phyloP scores from a whole-genome alignment of 768 basidiomycete genomes.

The Pholiota microspora region DNA sequence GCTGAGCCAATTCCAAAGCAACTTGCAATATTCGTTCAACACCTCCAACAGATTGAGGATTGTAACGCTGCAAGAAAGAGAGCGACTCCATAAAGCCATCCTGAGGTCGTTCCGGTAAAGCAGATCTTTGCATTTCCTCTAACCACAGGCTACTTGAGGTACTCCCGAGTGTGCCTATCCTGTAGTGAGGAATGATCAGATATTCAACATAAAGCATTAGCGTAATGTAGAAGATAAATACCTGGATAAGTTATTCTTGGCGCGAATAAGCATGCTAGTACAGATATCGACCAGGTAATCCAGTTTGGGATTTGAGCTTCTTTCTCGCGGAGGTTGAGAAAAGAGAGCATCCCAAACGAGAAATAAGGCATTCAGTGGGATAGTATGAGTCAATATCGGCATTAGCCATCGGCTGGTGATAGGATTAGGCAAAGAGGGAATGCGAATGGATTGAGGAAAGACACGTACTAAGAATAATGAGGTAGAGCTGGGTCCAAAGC shows the following conservation, averaged over 20 bases:
- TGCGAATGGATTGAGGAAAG: background rate
- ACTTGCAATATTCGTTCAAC: constrained; percentile 70
- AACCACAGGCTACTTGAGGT: background rate
- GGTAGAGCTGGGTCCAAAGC: constrained; percentile 71
- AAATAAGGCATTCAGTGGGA: constrained; percentile 61
- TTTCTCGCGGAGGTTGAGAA: constrained; percentile 34
- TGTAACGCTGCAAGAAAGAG: constrained; percentile 62
- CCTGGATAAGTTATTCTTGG: background rate
- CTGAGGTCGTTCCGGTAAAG: constrained; percentile 40
- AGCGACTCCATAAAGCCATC: constrained; percentile 70
- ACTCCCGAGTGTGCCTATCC: background rate
- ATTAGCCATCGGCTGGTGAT: constrained; percentile 67
- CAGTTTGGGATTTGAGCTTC: constrained; percentile 4
- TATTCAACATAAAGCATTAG: background rate
- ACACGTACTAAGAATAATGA: constrained; percentile 76
- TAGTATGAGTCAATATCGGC: constrained; percentile 66
- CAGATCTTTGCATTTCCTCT: background rate
- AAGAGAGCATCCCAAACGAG: constrained; percentile 74
- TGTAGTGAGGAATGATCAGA: background rate
- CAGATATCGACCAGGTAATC: background rate
- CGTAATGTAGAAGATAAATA: background rate
- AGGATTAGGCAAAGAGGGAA: background rate
- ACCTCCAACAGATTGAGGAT: constrained; percentile 63
- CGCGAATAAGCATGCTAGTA: background rate
- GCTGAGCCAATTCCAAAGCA: constrained; percentile 56